These are phyloP conservation scores for Colletotrichum lupini DNA, from an alignment of 2,329 filamentous ascomycete genomes.

Conservation along the genomic window DNA sequence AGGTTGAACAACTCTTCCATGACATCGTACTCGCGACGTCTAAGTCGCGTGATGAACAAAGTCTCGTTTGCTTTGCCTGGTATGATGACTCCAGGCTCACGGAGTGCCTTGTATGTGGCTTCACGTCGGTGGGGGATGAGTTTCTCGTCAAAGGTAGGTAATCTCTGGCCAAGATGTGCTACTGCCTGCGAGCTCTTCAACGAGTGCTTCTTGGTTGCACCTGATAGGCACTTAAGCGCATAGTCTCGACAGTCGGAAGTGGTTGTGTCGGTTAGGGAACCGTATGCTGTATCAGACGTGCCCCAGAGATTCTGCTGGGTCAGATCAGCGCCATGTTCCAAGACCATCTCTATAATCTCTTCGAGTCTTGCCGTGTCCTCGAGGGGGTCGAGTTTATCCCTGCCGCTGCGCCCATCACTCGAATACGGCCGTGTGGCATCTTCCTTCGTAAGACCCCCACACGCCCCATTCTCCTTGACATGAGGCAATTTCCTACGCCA, in stretches of 20 bases:
- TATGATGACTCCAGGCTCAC: slow-evolving; percentile 13
- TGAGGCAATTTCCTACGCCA: background rate
- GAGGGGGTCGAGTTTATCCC: background rate
- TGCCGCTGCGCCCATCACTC: background rate
- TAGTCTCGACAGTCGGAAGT: background rate
- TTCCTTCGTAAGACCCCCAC: background rate
- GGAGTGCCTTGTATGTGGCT: slow-evolving; percentile 18
- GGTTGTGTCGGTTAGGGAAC: background rate
- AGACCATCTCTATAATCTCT: slow-evolving; percentile 40
- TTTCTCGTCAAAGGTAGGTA: background rate
- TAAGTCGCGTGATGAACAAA: slow-evolving; percentile 17
- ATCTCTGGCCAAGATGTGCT: background rate
- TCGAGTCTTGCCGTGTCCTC: slow-evolving; percentile 34
- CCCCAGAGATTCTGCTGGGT: background rate
- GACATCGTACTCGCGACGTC: slow-evolving; percentile 37
- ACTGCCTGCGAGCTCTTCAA: background rate
- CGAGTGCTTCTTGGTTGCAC: background rate
- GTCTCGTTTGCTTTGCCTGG: background rate
- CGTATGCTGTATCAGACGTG: background rate
- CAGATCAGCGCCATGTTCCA: slow-evolving; percentile 30
- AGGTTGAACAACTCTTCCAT: slow-evolving; percentile 36
- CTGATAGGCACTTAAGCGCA: background rate
- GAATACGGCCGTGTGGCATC: background rate
- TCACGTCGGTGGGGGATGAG: background rate
- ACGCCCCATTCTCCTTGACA: background rate